Evolutionary conservation across 768 basidiomycete species (phyloP), one percentile per base, ranked within the genome.

Genomic region (Suillus alpinus): DNA sequence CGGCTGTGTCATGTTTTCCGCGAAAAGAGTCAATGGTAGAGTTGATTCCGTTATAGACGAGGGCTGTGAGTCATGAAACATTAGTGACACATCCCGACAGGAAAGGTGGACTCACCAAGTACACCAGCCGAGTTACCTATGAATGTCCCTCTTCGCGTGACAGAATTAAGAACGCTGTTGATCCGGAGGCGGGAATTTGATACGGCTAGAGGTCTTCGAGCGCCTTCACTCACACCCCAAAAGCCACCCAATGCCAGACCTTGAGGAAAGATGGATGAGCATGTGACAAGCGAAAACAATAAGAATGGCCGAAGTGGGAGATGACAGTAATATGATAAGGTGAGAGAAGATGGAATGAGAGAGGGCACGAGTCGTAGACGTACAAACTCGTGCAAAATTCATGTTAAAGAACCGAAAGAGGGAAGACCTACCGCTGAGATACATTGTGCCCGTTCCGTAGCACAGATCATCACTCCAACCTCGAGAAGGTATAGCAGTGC

Each of bases 401-500:
- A 63, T 73, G 75, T 69, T 56, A 37, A 65, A 63, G 69, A 83
- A 78, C 80, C 83, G 81, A 85, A 83, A 81, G 83, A 83, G 82
- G 81, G 60, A 62, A 56, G 63, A 88, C 93, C 73, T 73, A 98
- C 96, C 96, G 75, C 91, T 84, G 60, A 99, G 87, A 86, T 99
- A 99, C 80, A 95, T 97, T 66, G 95, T 95, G 65, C 97, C 97
- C 69, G 95, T 98, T 71, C 97, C 97, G 78, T 98, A 98, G 85
- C 95, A 98, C 62, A 99, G 79, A 80, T 99, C 97, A 80, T 99
- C 97, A 78, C 94, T 92, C 95, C 94, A 98, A 64, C 97, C 95
- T 80, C 97, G 82, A 73, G 89, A 92, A 67, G 95, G 95, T 65
- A 99, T 85, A 61, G 95, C 95, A 62, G 92, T 94, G 68, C 82